Evolutionary conservation across 495 filamentous ascomycete species (phyloP).

Genomic region (Articulospora tetracladia): DNA sequence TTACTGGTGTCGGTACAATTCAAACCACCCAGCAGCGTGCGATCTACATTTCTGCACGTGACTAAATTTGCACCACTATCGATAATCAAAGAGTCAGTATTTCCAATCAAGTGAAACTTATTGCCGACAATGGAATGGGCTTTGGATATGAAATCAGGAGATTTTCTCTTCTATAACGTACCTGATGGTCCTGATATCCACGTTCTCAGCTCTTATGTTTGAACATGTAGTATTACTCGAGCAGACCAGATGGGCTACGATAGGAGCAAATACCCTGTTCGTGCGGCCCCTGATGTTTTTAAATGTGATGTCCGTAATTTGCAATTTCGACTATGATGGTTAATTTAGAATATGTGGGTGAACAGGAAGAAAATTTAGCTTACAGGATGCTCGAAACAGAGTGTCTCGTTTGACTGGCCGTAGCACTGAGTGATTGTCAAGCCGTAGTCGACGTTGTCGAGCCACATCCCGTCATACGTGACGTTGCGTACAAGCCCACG

Average conservation of each 20-base stretch:
- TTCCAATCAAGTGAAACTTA: not conserved
- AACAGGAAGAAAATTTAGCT: not conserved
- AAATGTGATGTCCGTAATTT: slow-evolving; percentile 29
- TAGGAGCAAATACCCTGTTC: slow-evolving; percentile 42
- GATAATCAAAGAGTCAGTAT: not conserved
- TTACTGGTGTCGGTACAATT: slow-evolving; percentile 4
- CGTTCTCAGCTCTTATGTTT: slow-evolving; percentile 42
- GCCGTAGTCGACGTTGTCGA: slow-evolving; percentile 56
- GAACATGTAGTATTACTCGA: slow-evolving; percentile 47
- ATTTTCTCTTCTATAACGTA: not conserved
- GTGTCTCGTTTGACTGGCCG: slow-evolving; percentile 54
- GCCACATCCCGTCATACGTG: slow-evolving; percentile 49
- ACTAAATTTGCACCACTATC: slow-evolving; percentile 37
- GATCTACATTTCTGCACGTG: slow-evolving; percentile 48
- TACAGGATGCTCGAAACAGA: slow-evolving; percentile 52
- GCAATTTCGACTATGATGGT: slow-evolving; percentile 22
- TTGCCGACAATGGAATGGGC: not conserved
- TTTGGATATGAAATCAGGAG: not conserved
- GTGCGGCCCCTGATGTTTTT: slow-evolving; percentile 49
- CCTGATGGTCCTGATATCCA: slow-evolving; percentile 44
- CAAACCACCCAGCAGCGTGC: slow-evolving; percentile 28
- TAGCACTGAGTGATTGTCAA: slow-evolving; percentile 63
- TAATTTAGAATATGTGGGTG: not conserved
- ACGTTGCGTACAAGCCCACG: slow-evolving; percentile 39
- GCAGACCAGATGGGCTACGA: slow-evolving; percentile 51